Base-by-base conservation (phyloP, 768 basidiomycete species). In the Amanita rubescens region DNA sequence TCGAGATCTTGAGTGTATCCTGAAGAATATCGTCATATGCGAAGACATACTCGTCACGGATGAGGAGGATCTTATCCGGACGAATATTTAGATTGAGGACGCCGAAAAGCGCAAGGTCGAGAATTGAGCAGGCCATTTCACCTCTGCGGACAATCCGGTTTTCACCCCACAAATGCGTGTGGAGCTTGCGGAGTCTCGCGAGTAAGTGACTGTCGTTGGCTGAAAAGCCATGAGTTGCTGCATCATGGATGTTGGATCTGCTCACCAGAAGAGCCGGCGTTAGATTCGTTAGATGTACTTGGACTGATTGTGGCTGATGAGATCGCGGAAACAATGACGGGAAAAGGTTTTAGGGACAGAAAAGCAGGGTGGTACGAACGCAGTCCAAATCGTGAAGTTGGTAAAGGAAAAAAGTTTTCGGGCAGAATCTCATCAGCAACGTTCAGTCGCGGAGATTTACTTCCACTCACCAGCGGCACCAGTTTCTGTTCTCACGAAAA, bases 31-130 rank as follows among this genome's bases (percentile, higher is more conserved):
- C 6, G 4, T 44, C 20, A 41, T 57, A 57, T 24, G 55, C 55
- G 8, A 57, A 46, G 46, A 4, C 22, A 53, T 57, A 53, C 39
- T 57, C 55, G 22, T 57, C 20, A 41, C 52, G 55, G 49, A 57
- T 8, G 50, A 56, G 37, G 24, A 53, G 45, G 45, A 48, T 53
- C 25, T 57, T 38, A 27, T 15, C 42, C 32, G 27, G 38, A 43
- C 35, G 25, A 34, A 42, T 27, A 46, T 53, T 56, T 30, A 50
- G 55, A 48, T 43, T 33, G 43, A 56, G 51, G 42, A 20, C 3
- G 22, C 38, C 35, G 44, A 57, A 54, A 32, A 30, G 46, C 30
- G n/a, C n/a, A n/a, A n/a, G n/a, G n/a, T n/a, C n/a, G n/a, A n/a
- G n/a, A n/a, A n/a, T n/a, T n/a, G n/a, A 7, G 27, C 34, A 55